Evolutionary conservation across 345 rosid genomes (phyloP).

Genomic region (Cardamine occulta): DNA sequence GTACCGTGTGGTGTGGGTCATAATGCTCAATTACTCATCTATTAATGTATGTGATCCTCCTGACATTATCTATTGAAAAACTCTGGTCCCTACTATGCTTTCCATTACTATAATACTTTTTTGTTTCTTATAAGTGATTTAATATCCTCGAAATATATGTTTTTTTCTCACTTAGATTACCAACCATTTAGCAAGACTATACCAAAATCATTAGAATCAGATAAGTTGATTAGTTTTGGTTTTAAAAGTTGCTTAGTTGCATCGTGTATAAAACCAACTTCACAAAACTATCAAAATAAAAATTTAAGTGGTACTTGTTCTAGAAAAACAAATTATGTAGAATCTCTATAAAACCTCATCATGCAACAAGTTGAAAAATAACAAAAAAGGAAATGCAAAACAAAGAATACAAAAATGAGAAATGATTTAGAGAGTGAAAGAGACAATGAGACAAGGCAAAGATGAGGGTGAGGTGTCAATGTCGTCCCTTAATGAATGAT

Average conservation of each 20-base stretch:
- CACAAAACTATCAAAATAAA: neutral
- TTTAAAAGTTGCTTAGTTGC: neutral
- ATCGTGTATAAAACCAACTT: slow-evolving; percentile 1
- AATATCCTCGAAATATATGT: neutral
- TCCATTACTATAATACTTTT: neutral
- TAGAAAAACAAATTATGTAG: neutral
- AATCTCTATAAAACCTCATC: slow-evolving; percentile 11
- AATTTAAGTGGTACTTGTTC: slow-evolving; percentile 1
- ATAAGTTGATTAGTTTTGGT: slow-evolving; percentile 7
- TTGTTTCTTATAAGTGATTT: slow-evolving; percentile 20
- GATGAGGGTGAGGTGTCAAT: slow-evolving; percentile 43
- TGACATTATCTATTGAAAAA: slow-evolving; percentile 26
- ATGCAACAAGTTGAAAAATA: slow-evolving; percentile 33
- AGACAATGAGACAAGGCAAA: slow-evolving; percentile 40
- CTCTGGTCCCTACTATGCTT: slow-evolving; percentile 36
- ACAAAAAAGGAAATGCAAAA: slow-evolving; percentile 35
- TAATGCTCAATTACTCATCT: slow-evolving; percentile 20
- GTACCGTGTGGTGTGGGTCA: slow-evolving; percentile 43
- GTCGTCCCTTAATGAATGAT: slow-evolving; percentile 44
- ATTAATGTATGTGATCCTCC: slow-evolving; percentile 29
- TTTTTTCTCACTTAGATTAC: neutral
- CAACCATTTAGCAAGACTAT: slow-evolving; percentile 18
- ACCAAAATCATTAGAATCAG: neutral
- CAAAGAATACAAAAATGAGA: slow-evolving; percentile 28
- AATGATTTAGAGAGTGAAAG: slow-evolving; percentile 40